Evolutionary conservation across 306 rosid species (phyloP), one percentile per base, ranked within the genome.

Genomic region (Crotalaria pallida): DNA sequence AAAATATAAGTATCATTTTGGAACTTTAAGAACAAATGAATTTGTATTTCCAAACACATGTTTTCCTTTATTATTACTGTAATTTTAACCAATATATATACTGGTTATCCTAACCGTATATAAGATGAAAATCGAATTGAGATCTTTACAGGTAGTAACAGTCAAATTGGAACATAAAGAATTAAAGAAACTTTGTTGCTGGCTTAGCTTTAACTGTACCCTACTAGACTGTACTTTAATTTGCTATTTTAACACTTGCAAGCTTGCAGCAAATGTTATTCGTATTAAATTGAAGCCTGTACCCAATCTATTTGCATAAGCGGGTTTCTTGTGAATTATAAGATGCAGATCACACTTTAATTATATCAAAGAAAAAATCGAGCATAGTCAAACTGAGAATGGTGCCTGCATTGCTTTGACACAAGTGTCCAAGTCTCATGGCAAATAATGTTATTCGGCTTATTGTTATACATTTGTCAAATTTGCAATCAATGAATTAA

Each of bases 291-390:
- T 21, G 31, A n/a, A n/a, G n/a, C n/a, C n/a, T n/a, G n/a, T n/a
- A n/a, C n/a, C n/a, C n/a, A n/a, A n/a, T n/a, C n/a, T n/a, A n/a
- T 44, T 58, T 44, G 47, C 19, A 13, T 0, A 73, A 38, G 7
- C 17, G 43, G 19, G n/a, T 61, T 61, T 22, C 63, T 19, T 73
- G 43, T 51, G 43, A 60, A 48, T 61, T 50, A n/a, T n/a, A 61
- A 61, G 77, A 38, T 9, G 38, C 13, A 17, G 13, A 43, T 34
- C 17, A 58, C 58, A 56, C n/a, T 36, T 75, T 58, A n/a, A 75
- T 66, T 33, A 57, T 67, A 43, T 6, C 53, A 1, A 52, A n/a
- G n/a, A n/a, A n/a, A 60, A 41, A 41, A 41, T 31, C 5, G 51
- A 59, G 24, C 73, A 19, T 3, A 18, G 19, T 47, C 8, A 51